Evolutionary conservation across 805 yeast genomes (phyloP), one percentile per base, ranked within the genome.

Genomic region (Millerozyma acaciae): DNA sequence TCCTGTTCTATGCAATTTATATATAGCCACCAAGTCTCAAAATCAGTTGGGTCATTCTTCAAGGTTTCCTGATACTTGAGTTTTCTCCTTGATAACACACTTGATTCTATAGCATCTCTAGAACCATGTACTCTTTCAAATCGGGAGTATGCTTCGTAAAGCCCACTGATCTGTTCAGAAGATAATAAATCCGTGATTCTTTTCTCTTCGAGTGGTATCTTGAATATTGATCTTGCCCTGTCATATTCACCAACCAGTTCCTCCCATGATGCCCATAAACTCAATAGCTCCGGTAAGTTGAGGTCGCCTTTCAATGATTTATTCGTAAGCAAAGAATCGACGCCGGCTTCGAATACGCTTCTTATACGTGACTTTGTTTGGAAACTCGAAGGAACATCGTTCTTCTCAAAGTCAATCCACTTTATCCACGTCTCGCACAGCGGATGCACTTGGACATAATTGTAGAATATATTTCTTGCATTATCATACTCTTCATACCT

Each of bases 1-100:
- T 64, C 46, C 16, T 69, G 65, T 32, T 71, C 71, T 8, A 78
- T 45, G 16, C 85, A 50, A 8, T 72, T 65, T 2, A 86, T 38
- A 47, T 79, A 80, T 0, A 74, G 52, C 90, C 95, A 88, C 97
- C 97, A 89, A 0, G 78, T 60, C 47, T 84, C 93, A 53, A 76
- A 79, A 57, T 85, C 84, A 0, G 35, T 25, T 1, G 86, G 79
- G 33, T 73, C 63, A 8, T 49, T 44, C 5, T 49, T 38, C 9
- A 84, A 44, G 14, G 58, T 62, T 3, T 59, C 52, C 45, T 80
- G 79, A 50, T 83, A 85, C 33, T 62, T 63, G 5, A 65, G 53
- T 39, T 68, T 71, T 37, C 95, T 61, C 45, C 81, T 82, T 2
- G 57, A 41, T 12, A 75, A 39, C 0, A 82, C 63, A 2, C 76